Percentiles rank a stretch among this genome's conserved stretches.
phyloP scores from a whole-genome alignment of 1,284 basidiomycete genomes.

The Irpex sp. region DNA sequence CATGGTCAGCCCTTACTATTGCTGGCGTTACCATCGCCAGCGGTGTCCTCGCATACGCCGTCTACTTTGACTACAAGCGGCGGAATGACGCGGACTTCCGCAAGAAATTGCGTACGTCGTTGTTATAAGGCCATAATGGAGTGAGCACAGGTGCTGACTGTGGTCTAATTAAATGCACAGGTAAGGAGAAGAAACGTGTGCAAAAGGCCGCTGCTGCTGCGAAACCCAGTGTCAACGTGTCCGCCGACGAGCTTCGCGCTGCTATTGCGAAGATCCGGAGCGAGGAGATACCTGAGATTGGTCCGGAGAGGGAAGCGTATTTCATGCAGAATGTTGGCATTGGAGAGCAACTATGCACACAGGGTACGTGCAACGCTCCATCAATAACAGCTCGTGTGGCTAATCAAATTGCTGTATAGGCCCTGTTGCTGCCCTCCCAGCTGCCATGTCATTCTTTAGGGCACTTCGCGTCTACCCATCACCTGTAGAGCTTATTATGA shows the following conservation, averaged over 20 bases:
- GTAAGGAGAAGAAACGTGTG: constrained; percentile 86
- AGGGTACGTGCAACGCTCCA: constrained; percentile 50
- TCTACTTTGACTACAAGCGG: constrained; percentile 94
- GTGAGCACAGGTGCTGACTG: too few species aligned
- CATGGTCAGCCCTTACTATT: constrained; percentile 43
- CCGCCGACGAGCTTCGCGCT: constrained; percentile 47
- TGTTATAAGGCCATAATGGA: not conserved
- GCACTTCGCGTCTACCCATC: constrained; percentile 93
- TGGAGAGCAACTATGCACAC: constrained; percentile 79
- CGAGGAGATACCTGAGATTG: constrained; percentile 60
- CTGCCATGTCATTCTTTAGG: constrained; percentile 89
- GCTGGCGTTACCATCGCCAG: constrained; percentile 61
- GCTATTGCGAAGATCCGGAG: constrained; percentile 58
- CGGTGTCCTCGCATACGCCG: constrained; percentile 71
- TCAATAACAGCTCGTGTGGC: not conserved
- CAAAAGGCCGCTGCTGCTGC: constrained; percentile 55
- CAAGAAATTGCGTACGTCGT: constrained; percentile 75
- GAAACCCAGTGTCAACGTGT: not conserved
- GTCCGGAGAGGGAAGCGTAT: constrained; percentile 79
- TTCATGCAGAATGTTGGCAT: constrained; percentile 88
- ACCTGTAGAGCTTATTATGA: constrained; percentile 86
- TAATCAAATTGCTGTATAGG: constrained; percentile 40
- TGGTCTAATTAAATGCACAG: constrained; percentile 34
- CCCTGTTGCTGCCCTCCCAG: constrained; percentile 67
- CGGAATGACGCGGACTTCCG: constrained; percentile 87